These are phyloP conservation scores for Suillus placidus DNA, from an alignment of 768 basidiomycete genomes.

Conservation along the genomic window DNA sequence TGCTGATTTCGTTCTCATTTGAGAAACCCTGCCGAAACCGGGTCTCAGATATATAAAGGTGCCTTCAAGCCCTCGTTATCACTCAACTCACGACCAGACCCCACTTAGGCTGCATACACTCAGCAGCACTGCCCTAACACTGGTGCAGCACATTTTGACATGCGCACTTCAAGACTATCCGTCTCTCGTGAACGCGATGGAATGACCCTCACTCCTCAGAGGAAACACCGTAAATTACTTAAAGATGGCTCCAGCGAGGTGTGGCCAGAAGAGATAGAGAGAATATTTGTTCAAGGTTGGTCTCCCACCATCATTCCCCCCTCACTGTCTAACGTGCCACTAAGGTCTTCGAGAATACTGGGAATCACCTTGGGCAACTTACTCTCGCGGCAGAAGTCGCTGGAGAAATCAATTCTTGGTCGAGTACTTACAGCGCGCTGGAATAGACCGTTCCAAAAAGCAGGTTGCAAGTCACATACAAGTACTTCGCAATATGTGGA, in stretches of 20 bases:
- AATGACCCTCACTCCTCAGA: constrained; percentile 60
- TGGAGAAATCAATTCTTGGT: constrained; percentile 88
- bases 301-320: constrained; percentile 5
- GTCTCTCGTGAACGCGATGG: constrained; percentile 24
- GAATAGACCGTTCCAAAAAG: constrained; percentile 78
- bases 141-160: constrained; percentile 3
- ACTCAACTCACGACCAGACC: neutral
- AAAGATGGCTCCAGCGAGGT: constrained; percentile 80
- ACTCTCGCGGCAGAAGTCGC: constrained; percentile 74
- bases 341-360: constrained; percentile 76
- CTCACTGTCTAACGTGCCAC: constrained; percentile 1
- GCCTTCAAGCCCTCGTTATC: constrained; percentile 18
- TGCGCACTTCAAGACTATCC: constrained; percentile 30
- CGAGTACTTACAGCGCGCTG: constrained; percentile 71
- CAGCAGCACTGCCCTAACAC: neutral
- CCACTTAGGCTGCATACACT: constrained; percentile 5
- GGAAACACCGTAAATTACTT: constrained; percentile 83
- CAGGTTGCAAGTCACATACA: constrained; percentile 91
- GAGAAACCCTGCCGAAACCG: constrained; percentile 31
- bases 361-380: constrained; percentile 80
- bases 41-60: constrained; percentile 39
- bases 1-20: constrained; percentile 17
- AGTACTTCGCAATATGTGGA: constrained; percentile 87
- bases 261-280: constrained; percentile 80
- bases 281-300: constrained; percentile 74